Evolutionary conservation across 2,329 filamentous ascomycete species (phyloP), one percentile per base, ranked within the genome.

Genomic region (Fusarium albidum): DNA sequence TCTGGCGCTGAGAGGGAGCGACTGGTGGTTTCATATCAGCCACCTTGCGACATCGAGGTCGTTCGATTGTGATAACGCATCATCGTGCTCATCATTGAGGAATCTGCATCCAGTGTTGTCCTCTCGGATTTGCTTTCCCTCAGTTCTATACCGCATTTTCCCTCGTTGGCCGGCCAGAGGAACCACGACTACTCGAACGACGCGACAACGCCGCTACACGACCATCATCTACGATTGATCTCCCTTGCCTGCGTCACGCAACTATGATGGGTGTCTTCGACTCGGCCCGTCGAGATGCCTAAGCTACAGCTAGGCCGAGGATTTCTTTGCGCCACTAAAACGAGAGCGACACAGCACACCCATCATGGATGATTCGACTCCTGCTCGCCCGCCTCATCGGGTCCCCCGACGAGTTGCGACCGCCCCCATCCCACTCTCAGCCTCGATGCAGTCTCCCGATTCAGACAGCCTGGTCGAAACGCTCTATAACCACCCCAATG

Each of bases 401-500:
- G 58, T 58, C 17, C 71, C 72, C 55, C 70, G 74, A 52, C 69
- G 72, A 55, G 70, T 73, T 51, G 65, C 65, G 54, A 79, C 79
- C 32, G 71, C 76, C 21, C 75, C 77, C 9, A 62, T 69, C 32
- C 53, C 68, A 35, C 42, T 55, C 29, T 49, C 63, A 41, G 56
- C 57, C 25, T 45, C 55, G 25, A 41, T 63, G 68, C 55, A 59
- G 53, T 61, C 61, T 29, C 58, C 65, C 38, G 52, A 57, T n/a
- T 49, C 58, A 8, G 59, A 65, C 15, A 51, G 53, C 38, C 29
- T 68, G 7, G 80, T 90, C 62, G 89, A 91, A 70, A 90, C 86
- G 3, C 81, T 96, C 6, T 95, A 90, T 69, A 85, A 83, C 51
- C 89, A 93, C 65, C 83, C 88, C 0, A 84, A 83, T 35, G 87